These are phyloP conservation scores for Plicaturopsis crispa DNA, from an alignment of 768 basidiomycete genomes.

Conservation along the genomic window DNA sequence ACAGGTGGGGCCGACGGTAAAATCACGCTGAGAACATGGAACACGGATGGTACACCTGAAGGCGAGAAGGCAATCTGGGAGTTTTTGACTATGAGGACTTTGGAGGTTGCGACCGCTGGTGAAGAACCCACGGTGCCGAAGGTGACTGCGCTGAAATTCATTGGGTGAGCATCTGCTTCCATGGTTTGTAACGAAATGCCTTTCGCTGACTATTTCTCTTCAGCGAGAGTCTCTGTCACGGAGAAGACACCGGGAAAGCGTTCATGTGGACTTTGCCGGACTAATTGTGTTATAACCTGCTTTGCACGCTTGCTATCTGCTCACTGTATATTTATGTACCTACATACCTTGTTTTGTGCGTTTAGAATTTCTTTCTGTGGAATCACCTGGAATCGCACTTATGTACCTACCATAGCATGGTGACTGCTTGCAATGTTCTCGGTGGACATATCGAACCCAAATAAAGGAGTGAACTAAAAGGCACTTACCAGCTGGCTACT, in stretches of 20 bases:
- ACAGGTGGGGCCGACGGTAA: slow-evolving; percentile 71
- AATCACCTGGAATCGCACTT: no score
- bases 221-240: slow-evolving; percentile 56
- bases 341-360: no score
- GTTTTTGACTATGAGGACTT: slow-evolving; percentile 58
- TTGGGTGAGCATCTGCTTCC: slow-evolving; percentile 46
- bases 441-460: no score
- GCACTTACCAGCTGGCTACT: no score
- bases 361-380: no score
- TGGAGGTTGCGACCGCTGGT: slow-evolving; percentile 44
- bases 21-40: slow-evolving; percentile 81
- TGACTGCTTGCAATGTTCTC: no score
- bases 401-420: no score
- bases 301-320: no score
- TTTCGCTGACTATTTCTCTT: neutral
- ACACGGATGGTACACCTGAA: slow-evolving; percentile 61
- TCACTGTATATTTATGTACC: no score
- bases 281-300: no score
- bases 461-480: no score
- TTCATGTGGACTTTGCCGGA: slow-evolving; percentile 54
- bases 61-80: slow-evolving; percentile 69
- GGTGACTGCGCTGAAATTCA: slow-evolving; percentile 75
- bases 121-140: slow-evolving; percentile 29
- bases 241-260: slow-evolving; percentile 56
- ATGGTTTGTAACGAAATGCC: neutral